Percentiles rank a stretch among this genome's conserved stretches.
Conservation (phyloP, 2,329 filamentous ascomycete species). For the Capronia americana region DNA sequence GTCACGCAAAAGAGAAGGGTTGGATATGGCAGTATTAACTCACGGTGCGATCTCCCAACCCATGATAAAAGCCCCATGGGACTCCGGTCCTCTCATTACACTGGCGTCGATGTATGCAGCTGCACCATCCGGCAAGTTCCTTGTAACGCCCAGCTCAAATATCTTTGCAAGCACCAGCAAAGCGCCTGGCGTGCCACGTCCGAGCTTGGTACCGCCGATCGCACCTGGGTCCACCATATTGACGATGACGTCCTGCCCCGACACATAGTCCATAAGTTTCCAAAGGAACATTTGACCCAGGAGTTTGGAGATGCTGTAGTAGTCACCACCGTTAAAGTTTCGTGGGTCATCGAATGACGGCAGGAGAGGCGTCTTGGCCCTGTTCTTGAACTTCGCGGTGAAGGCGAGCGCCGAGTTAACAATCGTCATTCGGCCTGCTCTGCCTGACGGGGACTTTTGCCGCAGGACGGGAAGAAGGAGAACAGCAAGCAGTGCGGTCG, state of each 20-base stretch:
- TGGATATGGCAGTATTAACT: conserved; percentile 40
- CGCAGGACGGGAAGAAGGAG: conserved; percentile 43
- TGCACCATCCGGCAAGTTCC: conserved; percentile 50
- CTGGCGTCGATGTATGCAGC: conserved; percentile 57
- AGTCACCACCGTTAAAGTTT: conserved; percentile 34
- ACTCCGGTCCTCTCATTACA: conserved; percentile 55
- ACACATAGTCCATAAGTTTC: conserved; percentile 49
- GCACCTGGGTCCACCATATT: conserved; percentile 58
- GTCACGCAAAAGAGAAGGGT: conserved; percentile 40
- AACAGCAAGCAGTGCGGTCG: conserved; percentile 39
- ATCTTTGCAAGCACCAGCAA: conserved; percentile 32
- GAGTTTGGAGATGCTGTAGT: conserved; percentile 45
- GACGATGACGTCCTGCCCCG: conserved; percentile 51
- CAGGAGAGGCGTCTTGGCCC: conserved; percentile 36
- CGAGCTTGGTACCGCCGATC: conserved; percentile 52
- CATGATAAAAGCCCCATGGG: conserved; percentile 60
- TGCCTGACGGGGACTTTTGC: conserved; percentile 27
- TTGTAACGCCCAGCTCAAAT: conserved; percentile 41
- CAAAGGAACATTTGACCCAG: conserved; percentile 47
- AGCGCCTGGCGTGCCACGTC: conserved; percentile 42
- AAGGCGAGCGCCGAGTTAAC: conserved; percentile 39
- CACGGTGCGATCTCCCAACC: conserved; percentile 56
- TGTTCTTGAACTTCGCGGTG: conserved; percentile 28
- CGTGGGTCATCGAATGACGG: conserved; percentile 44
- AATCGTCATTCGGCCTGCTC: conserved; percentile 32